These are phyloP conservation scores for Solanum sitiens DNA, from an alignment of 257 asterid species.

Conservation along the genomic window DNA sequence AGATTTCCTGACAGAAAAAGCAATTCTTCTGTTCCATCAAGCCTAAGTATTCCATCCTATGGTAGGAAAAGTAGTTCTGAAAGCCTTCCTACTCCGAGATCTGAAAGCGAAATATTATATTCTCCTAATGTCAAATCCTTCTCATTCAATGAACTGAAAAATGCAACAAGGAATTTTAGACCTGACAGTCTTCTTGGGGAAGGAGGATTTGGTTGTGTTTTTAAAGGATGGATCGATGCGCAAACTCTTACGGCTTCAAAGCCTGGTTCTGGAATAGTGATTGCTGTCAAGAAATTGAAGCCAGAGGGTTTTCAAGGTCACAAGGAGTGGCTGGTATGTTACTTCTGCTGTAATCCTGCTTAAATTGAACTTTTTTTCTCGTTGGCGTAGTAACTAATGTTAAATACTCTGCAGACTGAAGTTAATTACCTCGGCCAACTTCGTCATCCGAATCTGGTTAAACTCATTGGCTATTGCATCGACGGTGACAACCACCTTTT, in stretches of 20 bases:
- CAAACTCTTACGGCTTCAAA: conserved; percentile 55
- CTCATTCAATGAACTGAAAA: conserved; percentile 63
- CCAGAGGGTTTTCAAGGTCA: conserved; percentile 99
- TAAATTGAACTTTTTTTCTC: background rate
- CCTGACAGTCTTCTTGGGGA: conserved; percentile 96
- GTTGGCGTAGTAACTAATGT: background rate
- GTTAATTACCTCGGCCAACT: conserved; percentile 93
- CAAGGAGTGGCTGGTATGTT: conserved; percentile 96
- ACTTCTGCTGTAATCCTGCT: background rate
- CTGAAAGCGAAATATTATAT: conserved; percentile 70
- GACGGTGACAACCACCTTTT: conserved; percentile 86
- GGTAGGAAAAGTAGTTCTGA: conserved; percentile 48
- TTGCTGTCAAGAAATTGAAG: conserved; percentile 89
- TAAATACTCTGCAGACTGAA: conserved; percentile 63
- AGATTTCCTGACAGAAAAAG: conserved; percentile 34
- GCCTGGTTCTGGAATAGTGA: conserved; percentile 85
- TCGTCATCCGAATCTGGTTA: conserved; percentile 81
- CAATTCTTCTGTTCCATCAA: conserved; percentile 40
- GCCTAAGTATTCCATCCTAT: conserved; percentile 40
- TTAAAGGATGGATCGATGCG: conserved; percentile 93
- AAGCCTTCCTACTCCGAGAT: conserved; percentile 78
- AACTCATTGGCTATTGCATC: conserved; percentile 83
- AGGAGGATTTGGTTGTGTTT: conserved; percentile 94
- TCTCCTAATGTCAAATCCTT: conserved; percentile 76
- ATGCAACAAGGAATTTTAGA: conserved; percentile 80